Base-by-base conservation (phyloP, 2,329 filamentous ascomycete species). In the Pseudopithomyces maydicus region DNA sequence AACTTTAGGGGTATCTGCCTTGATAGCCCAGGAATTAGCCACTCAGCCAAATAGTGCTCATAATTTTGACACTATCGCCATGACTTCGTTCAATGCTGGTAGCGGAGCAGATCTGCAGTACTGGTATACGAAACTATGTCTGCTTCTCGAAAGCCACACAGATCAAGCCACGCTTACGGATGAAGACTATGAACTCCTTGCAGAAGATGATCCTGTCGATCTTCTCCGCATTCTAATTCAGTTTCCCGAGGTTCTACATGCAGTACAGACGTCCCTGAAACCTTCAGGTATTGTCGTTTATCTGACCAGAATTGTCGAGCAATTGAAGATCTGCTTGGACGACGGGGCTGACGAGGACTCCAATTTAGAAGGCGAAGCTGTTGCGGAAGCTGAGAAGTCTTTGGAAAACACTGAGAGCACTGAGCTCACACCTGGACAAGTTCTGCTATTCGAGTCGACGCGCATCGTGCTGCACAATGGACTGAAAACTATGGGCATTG, bases 101-200 rank as follows among this genome's bases (percentile, higher is more conserved):
- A 70, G 65, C 5, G 72, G 72, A 1, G 65, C 63, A 12, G 63
- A 71, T 29, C 39, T 75, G 14, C 71, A 74, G 49, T 73, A 70
- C 44, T 73, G 68, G 66, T 62, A 72, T 41, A 49, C 68, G 0
- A 67, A 63, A 41, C 51, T 74, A 2, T 57, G 58, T 22, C 29
- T 45, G 6, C 56, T 69, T 20, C 51, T 74, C 11, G 54, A 56
- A 15, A 54, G 38, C 6, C 57, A 64, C 6, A 41, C 58, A 10
- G 26, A 42, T 4, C 56, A 41, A 14, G 20, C 50, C 4, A 50
- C 62, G 29, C 58, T 73, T 17, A 57, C 63, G 2, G 59, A 61
- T 8, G 66, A 67, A 20, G 68, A 74, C 12, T 67, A 64, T 23
- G 58, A 63, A 8, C 44, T 43, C 2, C 46, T 73, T 11, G 59